Conservation (phyloP, 139 green algal species). For the Tetratostichococcus sp. region DNA sequence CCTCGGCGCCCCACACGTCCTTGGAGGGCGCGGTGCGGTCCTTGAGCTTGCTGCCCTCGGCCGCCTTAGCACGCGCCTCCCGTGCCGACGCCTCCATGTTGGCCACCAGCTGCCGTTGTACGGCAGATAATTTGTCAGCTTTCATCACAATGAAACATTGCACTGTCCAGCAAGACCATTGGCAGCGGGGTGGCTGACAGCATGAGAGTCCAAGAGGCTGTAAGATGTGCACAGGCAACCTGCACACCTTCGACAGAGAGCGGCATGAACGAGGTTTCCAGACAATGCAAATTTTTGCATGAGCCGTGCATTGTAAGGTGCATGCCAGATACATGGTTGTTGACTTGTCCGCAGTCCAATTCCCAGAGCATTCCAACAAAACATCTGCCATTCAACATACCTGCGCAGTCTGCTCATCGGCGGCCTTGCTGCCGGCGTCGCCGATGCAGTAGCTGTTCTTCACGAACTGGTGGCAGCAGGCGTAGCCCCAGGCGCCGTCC, state of each 20-base stretch:
- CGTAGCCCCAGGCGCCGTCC: slow-evolving; percentile 89
- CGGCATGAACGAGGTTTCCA: too few relatives aligned
- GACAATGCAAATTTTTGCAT: too few relatives aligned
- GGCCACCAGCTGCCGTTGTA: slow-evolving; percentile 19
- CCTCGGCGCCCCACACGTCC: slow-evolving; percentile 56
- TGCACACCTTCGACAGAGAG: too few relatives aligned
- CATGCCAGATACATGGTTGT: too few relatives aligned
- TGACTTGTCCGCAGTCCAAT: too few relatives aligned
- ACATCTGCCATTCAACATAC: not conserved
- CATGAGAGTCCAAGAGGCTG: too few relatives aligned
- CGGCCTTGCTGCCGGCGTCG: slow-evolving; percentile 26
- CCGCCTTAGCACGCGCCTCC: slow-evolving; percentile 5
- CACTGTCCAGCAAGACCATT: too few relatives aligned
- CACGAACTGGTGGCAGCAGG: slow-evolving; percentile 82
- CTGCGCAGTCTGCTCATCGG: not conserved
- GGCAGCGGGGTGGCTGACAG: too few relatives aligned
- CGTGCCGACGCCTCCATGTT: slow-evolving; percentile 20
- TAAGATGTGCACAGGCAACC: too few relatives aligned
- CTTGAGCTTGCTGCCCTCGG: not conserved
- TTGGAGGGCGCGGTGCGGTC: not conserved
- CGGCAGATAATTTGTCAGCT: too few relatives aligned
- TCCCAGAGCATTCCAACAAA: not conserved
- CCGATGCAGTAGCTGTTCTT: slow-evolving; percentile 95
- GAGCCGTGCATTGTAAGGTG: too few relatives aligned
- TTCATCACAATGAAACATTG: too few relatives aligned